Evolutionary conservation across 345 rosid genomes (phyloP), one percentile per base, ranked within the genome.

Genomic region (Syzygium oleosum): DNA sequence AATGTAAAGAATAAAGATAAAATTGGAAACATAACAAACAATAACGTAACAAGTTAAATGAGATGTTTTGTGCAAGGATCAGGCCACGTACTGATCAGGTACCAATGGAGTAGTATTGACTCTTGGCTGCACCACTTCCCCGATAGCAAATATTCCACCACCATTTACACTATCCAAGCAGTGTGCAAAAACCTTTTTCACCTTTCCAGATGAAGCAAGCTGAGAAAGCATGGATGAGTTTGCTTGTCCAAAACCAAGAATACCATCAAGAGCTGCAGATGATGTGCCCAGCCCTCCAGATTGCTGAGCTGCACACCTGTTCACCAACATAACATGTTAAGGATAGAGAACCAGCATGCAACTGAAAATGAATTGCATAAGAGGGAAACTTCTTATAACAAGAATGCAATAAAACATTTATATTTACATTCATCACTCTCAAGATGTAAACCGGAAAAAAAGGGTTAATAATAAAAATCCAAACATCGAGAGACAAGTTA

Each of bases 171-270:
- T 94, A 85, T 97, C 98, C 90, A 97, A 90, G 91, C 99, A 97
- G 91, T 97, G 99, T 7, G 98, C 92, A 90, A 96, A 97, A 56
- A 88, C 90, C 90, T 88, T 94, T 91, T 94, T 95, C 5, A 94
- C 94, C 58, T 91, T 91, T 52, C 98, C 96, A 16, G 95, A 87
- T 1, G 93, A 89, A 88, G 99, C 95, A 83, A 97, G 93, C 93
- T 97, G 99, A 77, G 99, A 95, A 90, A 97, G 88, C 89, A 96
- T 79, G 85, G 99, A 97, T 58, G 99, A 92, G 87, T 95, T 95
- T 85, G 97, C 85, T 88, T 97, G 97, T 80, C 99, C 99, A 89
- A 97, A 95, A 65, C 99, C 99, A 91, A 97, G 87, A 86, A 97
- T 94, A 25, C 99, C 99, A 90, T 96, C 99, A 88, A 96, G 91